These are phyloP conservation scores for Paramecium biaurelia DNA, from an alignment of 73 alveolate species.

Conservation along the genomic window DNA sequence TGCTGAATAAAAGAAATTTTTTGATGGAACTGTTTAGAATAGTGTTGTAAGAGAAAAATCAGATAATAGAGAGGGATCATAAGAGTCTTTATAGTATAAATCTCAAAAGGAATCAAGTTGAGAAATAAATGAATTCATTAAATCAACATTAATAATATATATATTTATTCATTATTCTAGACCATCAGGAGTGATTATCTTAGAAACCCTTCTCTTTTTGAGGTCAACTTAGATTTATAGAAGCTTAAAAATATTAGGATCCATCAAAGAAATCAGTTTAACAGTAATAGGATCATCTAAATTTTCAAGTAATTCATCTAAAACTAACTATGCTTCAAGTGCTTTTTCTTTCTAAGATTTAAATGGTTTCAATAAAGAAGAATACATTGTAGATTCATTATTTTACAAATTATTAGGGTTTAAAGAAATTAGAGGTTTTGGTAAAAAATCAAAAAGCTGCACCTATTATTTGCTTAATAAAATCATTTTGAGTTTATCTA, in stretches of 20 bases:
- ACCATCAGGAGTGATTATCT: not conserved
- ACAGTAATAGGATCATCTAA: not conserved
- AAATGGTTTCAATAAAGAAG: not conserved
- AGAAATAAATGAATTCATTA: not conserved
- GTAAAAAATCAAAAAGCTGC: slow-evolving; percentile 49
- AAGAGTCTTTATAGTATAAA: not conserved
- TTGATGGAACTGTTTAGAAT: not conserved
- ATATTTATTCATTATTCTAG: not conserved
- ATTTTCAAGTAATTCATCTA: not conserved
- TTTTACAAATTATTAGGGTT: not conserved
- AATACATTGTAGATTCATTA: not conserved
- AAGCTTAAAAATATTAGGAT: not conserved
- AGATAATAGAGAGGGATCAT: not conserved
- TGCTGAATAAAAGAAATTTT: not conserved
- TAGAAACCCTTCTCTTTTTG: not conserved
- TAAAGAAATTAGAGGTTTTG: slow-evolving; percentile 45
- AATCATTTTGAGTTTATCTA: slow-evolving; percentile 62
- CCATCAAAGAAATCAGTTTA: not conserved
- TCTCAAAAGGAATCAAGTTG: not conserved
- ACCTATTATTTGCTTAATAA: not conserved
- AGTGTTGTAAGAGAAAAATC: not conserved
- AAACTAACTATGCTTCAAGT: not conserved
- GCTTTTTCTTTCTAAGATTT: slow-evolving; percentile 1
- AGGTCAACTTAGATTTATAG: not conserved
- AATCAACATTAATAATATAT: not conserved